phyloP scores from a whole-genome alignment of 192 early-diverging fungal species.

The Coemansia sp. region DNA sequence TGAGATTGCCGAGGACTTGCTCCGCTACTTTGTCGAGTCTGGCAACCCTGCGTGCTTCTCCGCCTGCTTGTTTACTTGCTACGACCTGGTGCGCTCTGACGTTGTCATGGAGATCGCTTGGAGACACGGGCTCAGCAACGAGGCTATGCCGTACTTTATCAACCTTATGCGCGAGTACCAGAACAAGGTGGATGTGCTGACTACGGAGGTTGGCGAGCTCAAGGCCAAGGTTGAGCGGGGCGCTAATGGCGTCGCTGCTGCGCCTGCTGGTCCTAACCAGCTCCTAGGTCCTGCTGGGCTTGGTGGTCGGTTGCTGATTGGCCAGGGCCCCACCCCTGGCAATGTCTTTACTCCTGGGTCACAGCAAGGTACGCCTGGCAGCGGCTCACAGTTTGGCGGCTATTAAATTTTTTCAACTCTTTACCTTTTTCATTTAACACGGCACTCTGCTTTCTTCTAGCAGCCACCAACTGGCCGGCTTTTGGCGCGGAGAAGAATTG shows the following conservation, averaged over 20 bases:
- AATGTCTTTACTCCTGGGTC: constrained; percentile 23
- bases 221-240: constrained; percentile 58
- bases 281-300: constrained; percentile 66
- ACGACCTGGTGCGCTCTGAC: constrained; percentile 91
- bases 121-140: constrained; percentile 84
- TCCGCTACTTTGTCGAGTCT: constrained; percentile 93
- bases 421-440: background rate
- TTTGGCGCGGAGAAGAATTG: no score
- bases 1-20: constrained; percentile 90
- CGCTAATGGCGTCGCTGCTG: constrained; percentile 21
- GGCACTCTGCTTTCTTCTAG: background rate
- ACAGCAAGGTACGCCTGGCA: constrained; percentile 24
- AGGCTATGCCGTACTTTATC: constrained; percentile 98
- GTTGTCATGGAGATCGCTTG: constrained; percentile 92
- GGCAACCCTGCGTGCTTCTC: constrained; percentile 94
- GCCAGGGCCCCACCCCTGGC: constrained; percentile 19
- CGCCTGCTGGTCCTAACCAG: constrained; percentile 47
- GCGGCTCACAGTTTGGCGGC: constrained; percentile 37
- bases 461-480: no score
- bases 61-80: constrained; percentile 90
- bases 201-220: constrained; percentile 58
- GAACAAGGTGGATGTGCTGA: constrained; percentile 70
- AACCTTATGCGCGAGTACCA: constrained; percentile 86
- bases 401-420: constrained; percentile 11
- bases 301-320: constrained; percentile 75